Percentiles rank a stretch among this genome's conserved stretches.
Evolutionary conservation across 768 basidiomycete species (phyloP).

Genomic region (Flagelloscypha sp.): DNA sequence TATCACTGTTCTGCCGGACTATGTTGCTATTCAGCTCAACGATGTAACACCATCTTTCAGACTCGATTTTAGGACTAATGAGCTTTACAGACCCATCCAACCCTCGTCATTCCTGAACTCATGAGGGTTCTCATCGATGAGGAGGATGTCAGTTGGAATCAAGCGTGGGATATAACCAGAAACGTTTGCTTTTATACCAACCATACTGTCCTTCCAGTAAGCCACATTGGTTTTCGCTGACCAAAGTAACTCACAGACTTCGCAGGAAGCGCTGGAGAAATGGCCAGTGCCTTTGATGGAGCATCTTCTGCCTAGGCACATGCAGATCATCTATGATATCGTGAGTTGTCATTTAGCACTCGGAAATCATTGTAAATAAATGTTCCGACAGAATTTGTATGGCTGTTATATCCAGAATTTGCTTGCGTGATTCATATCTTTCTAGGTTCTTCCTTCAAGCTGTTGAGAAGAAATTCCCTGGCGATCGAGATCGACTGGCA

Average conservation of each 20-base stretch:
- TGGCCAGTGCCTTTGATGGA: slow-evolving; percentile 88
- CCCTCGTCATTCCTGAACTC: slow-evolving; percentile 89
- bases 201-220: slow-evolving; percentile 83
- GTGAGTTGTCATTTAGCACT: slow-evolving; percentile 33
- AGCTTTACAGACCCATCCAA: slow-evolving; percentile 79
- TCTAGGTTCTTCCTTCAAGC: slow-evolving; percentile 26
- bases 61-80: slow-evolving; percentile 1
- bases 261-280: slow-evolving; percentile 76
- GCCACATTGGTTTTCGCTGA: slow-evolving; percentile 17
- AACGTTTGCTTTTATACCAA: slow-evolving; percentile 96
- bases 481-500: slow-evolving; percentile 67
- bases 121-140: slow-evolving; percentile 92
- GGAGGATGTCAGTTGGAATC: slow-evolving; percentile 76
- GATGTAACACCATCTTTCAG: slow-evolving; percentile 40
- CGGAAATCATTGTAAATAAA: not conserved
- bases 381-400: slow-evolving; percentile 38
- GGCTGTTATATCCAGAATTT: slow-evolving; percentile 8
- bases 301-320: slow-evolving; percentile 76
- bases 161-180: slow-evolving; percentile 83
- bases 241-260: not conserved
- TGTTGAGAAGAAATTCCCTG: slow-evolving; percentile 87
- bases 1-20: slow-evolving; percentile 75
- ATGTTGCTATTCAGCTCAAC: slow-evolving; percentile 91
- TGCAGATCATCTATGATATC: slow-evolving; percentile 91
- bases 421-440: not conserved